Evolutionary conservation across 257 asterid genomes (phyloP).

Genomic region (Paulownia fortunei): DNA sequence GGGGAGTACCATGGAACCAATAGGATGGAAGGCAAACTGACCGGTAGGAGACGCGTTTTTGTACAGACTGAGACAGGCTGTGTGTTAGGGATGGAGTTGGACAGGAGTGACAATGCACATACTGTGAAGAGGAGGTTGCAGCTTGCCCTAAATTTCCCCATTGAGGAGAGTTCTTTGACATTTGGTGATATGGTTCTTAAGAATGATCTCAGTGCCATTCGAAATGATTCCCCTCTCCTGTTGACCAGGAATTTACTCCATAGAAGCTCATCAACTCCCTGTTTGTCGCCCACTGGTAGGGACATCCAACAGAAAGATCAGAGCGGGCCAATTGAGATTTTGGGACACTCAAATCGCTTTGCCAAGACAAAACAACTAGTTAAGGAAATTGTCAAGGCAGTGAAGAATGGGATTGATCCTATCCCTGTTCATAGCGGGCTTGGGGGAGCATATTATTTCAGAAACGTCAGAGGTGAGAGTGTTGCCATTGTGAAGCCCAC

Average conservation of each 20-base stretch:
- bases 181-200: slow-evolving; percentile 90
- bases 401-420: slow-evolving; percentile 83
- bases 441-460: slow-evolving; percentile 92
- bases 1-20: slow-evolving; percentile 65
- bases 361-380: slow-evolving; percentile 64
- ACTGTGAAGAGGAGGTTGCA: slow-evolving; percentile 94
- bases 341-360: slow-evolving; percentile 70
- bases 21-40: slow-evolving; percentile 66
- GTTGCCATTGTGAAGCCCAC: slow-evolving; percentile 98
- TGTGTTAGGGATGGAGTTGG: slow-evolving; percentile 94
- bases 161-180: slow-evolving; percentile 89
- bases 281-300: slow-evolving; percentile 91
- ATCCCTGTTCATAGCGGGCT: slow-evolving; percentile 82
- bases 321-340: slow-evolving; percentile 84
- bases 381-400: slow-evolving; percentile 77
- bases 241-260: slow-evolving; percentile 81
- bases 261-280: slow-evolving; percentile 96
- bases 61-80: slow-evolving; percentile 96
- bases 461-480: slow-evolving; percentile 82
- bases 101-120: slow-evolving; percentile 84
- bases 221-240: slow-evolving; percentile 86
- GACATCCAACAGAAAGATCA: slow-evolving; percentile 83
- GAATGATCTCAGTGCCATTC: slow-evolving; percentile 85
- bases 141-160: slow-evolving; percentile 81
- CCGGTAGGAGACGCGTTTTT: slow-evolving; percentile 89